Evolutionary conservation across 345 rosid species (phyloP), one percentile per base, ranked within the genome.

Genomic region (Trapa incisa): DNA sequence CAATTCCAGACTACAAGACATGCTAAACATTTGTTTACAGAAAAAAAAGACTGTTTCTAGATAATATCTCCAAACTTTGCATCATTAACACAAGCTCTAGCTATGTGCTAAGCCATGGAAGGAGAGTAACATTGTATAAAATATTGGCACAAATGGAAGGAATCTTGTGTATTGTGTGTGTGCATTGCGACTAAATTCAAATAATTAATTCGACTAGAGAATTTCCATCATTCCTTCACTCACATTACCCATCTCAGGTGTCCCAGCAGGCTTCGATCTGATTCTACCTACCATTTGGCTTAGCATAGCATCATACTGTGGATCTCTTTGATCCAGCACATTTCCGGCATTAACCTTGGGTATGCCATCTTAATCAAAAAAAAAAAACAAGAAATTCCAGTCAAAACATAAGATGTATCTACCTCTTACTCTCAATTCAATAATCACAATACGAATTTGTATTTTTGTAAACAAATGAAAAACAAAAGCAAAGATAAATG

Each of bases 221-320:
- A 11, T 5, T 7, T 5, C 29, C 33, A 22, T 11, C 35, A 33
- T 41, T 6, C 52, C 67, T 50, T 38, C 65, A 70, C 91, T 80
- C 58, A 91, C 99, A 91, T 91, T 97, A n/a, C 96, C 96, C 83
- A 83, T 94, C 84, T 89, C 92, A 39, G 71, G 87, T 77, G 82
- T 84, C 47, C 97, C 96, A 68, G 93, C 99, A 15, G 93, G 84
- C 77, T 83, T 94, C 32, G 97, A 60, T 71, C 36, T 77, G 41
- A 91, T 81, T 76, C 97, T 84, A 65, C 99, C 99, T 48, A 82
- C 87, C 96, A 94, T 89, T 78, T 89, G 93, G 66, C 66, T 80
- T 68, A 94, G 86, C 99, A 94, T 87, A 29, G 82, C 84, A 77
- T 94, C 93, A 57, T 72, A 94, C 66, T 85, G 71, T 0, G 87